These are phyloP conservation scores for Astrephomene gubernaculifera DNA, from an alignment of 139 green algal species.

Conservation along the genomic window DNA sequence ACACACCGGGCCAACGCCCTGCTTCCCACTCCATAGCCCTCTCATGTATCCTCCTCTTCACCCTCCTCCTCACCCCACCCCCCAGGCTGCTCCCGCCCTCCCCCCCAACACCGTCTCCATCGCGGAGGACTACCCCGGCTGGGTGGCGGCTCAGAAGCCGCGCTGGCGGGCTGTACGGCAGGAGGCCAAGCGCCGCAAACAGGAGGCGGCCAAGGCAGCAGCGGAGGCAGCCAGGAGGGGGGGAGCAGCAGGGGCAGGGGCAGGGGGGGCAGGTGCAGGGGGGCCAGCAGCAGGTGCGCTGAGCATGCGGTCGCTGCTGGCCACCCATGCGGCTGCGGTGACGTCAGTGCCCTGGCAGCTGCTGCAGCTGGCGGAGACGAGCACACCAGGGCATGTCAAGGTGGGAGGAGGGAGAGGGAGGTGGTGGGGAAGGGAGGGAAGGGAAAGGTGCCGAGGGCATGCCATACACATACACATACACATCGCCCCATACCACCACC, in stretches of 20 bases:
- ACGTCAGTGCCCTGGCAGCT: conserved; percentile 83
- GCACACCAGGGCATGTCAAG: conserved; percentile 59
- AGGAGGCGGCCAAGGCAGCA: conserved; percentile 44
- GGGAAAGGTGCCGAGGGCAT: background rate
- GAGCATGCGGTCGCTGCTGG: conserved; percentile 32
- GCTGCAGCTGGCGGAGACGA: conserved; percentile 76
- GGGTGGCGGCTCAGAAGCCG: conserved; percentile 86
- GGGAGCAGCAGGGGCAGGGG: background rate
- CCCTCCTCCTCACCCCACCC: too few relatives aligned
- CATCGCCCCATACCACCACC: background rate
- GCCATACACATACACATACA: conserved; percentile 1
- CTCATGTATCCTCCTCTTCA: too few relatives aligned
- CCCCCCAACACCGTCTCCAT: background rate
- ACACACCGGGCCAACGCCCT: too few relatives aligned
- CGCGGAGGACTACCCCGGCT: conserved; percentile 52
- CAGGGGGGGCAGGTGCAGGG: conserved; percentile 51
- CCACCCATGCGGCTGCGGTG: conserved; percentile 39
- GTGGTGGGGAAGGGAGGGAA: background rate
- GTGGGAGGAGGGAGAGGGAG: background rate
- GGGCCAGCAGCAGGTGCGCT: conserved; percentile 37
- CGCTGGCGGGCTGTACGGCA: conserved; percentile 70
- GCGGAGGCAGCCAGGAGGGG: conserved; percentile 13
- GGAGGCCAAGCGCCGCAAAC: conserved; percentile 66
- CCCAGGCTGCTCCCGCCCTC: background rate
- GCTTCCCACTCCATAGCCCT: too few relatives aligned